Conservation (phyloP, 2,329 filamentous ascomycete genomes). For the Zymoseptoria pseudotritici region DNA sequence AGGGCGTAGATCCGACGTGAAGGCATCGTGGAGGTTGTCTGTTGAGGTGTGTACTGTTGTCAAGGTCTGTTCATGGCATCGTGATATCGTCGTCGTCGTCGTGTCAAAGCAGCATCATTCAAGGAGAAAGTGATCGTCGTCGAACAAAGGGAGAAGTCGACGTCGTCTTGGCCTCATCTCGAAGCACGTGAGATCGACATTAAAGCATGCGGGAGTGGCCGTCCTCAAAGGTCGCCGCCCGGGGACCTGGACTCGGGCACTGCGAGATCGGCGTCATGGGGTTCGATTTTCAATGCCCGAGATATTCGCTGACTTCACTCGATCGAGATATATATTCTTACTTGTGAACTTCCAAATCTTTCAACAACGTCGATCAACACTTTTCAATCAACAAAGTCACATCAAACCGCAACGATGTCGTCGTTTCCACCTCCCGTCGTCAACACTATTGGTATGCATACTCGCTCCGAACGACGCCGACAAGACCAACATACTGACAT, state of each 20-base stretch:
- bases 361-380: not conserved
- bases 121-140: not conserved
- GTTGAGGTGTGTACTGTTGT: not conserved
- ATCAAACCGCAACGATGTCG: slow-evolving; percentile 18
- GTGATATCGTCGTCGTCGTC: not conserved
- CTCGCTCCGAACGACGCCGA: not conserved
- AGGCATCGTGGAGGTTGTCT: not conserved
- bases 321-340: not conserved
- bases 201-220: not conserved
- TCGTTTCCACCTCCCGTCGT: slow-evolving; percentile 69
- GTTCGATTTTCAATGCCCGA: not conserved
- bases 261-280: slow-evolving; percentile 1
- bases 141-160: not conserved
- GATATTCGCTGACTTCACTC: not conserved
- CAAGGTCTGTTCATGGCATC: not conserved
- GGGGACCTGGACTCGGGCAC: not conserved
- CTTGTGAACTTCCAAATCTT: not conserved
- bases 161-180: not conserved
- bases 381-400: not conserved
- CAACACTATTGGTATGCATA: slow-evolving; percentile 58
- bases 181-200: not conserved
- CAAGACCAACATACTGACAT: slow-evolving; percentile 7
- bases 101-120: not conserved
- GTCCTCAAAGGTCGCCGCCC: not conserved
- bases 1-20: not conserved